A percentile compares a stretch with the other conserved stretches of the same genome.
Conservation (phyloP, 306 rosid species). For the Arachis stenosperma region DNA sequence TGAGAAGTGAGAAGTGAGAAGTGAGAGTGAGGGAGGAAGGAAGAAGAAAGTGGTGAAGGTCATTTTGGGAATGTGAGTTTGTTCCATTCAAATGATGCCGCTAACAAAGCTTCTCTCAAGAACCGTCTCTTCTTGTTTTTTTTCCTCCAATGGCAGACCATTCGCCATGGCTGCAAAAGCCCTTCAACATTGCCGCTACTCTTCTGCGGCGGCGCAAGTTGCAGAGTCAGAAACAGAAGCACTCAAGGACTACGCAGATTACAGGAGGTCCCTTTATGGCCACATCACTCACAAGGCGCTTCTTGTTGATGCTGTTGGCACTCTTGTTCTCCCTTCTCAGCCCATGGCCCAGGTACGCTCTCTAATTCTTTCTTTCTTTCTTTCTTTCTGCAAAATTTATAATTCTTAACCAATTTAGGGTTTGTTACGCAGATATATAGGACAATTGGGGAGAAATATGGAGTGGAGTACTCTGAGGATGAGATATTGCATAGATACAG, state of each 20-base stretch:
- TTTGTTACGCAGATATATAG: slow-evolving; percentile 68
- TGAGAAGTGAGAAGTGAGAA: no score
- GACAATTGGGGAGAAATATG: slow-evolving; percentile 86
- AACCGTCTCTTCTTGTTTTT: no score
- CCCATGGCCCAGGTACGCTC: slow-evolving; percentile 87
- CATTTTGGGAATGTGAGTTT: no score
- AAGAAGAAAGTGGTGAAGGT: no score
- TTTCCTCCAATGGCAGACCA: no score
- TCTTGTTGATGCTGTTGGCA: slow-evolving; percentile 94
- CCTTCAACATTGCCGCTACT: neutral
- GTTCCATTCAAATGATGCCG: no score
- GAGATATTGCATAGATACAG: slow-evolving; percentile 87
- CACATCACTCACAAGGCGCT: slow-evolving; percentile 88
- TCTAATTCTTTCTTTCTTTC: neutral
- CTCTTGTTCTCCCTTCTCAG: slow-evolving; percentile 93
- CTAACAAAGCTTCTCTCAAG: no score
- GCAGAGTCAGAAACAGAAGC: slow-evolving; percentile 36
- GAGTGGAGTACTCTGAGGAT: slow-evolving; percentile 80
- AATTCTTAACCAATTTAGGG: neutral
- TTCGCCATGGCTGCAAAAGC: no score
- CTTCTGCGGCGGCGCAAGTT: slow-evolving; percentile 5
- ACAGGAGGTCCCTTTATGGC: slow-evolving; percentile 83
- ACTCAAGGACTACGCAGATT: slow-evolving; percentile 81
- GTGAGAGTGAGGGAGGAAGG: no score
- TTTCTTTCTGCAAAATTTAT: neutral